Conservation (phyloP, 1,139 yeast genomes). For the Lodderomyces metapsilosis region DNA sequence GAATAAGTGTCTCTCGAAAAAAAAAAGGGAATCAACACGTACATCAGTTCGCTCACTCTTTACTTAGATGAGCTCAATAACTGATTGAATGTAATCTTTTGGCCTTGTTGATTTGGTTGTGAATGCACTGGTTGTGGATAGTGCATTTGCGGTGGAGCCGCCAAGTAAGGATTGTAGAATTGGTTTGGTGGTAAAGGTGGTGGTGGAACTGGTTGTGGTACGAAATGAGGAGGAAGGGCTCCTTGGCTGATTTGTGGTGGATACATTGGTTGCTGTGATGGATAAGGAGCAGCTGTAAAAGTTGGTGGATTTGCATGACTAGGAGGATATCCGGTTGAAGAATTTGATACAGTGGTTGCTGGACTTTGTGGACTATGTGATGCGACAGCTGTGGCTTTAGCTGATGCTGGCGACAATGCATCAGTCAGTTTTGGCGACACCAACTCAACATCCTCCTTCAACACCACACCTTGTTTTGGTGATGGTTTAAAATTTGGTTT, state of each 20-base stretch:
- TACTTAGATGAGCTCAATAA: conserved; percentile 36
- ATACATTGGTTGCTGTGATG: neutral
- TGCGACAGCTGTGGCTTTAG: conserved; percentile 11
- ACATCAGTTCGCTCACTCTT: neutral
- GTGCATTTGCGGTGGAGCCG: neutral
- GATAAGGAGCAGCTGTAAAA: neutral
- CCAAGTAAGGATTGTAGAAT: neutral
- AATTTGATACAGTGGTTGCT: conserved; percentile 11
- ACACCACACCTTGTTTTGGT: conserved; percentile 7
- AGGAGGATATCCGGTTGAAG: conserved; percentile 7
- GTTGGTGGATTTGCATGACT: conserved; percentile 6
- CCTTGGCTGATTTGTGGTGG: neutral
- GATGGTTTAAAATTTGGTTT: conserved; percentile 47
- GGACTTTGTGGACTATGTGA: conserved; percentile 9
- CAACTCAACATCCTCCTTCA: neutral
- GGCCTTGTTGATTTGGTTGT: conserved; percentile 22
- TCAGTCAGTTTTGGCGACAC: conserved; percentile 4
- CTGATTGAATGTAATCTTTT: conserved; percentile 42
- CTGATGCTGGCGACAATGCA: conserved; percentile 8
- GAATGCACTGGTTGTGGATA: conserved; percentile 10
- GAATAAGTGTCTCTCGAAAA: neutral
- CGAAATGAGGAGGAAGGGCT: conserved; percentile 9
- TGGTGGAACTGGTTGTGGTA: conserved; percentile 26
- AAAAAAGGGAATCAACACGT: neutral
- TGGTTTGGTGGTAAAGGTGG: conserved; percentile 3